phyloP scores from a whole-genome alignment of 2,329 filamentous ascomycete species.

The Phoma sp. region DNA sequence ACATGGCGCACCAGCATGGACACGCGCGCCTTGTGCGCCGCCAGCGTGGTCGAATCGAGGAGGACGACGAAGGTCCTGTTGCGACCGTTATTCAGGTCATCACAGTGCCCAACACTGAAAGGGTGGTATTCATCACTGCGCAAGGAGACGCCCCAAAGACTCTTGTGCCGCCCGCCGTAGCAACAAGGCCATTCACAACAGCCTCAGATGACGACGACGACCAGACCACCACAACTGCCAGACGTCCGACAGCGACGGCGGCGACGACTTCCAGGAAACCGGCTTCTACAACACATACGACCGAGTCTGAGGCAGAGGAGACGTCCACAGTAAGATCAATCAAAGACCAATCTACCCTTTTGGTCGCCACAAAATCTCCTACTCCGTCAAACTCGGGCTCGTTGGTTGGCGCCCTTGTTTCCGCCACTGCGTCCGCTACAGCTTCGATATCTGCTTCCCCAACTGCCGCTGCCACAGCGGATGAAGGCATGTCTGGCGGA shows the following conservation, averaged over 20 bases:
- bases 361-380: conserved; percentile 39
- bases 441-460: conserved; percentile 36
- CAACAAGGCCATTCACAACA: conserved; percentile 22
- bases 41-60: conserved; percentile 25
- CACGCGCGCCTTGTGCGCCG: conserved; percentile 39
- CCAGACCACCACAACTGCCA: conserved; percentile 1
- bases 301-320: conserved; percentile 21
- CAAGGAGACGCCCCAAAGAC: conserved; percentile 18
- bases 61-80: conserved; percentile 18
- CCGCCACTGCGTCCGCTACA: conserved; percentile 28
- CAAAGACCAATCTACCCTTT: conserved; percentile 28
- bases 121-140: conserved; percentile 39
- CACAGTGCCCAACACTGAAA: conserved; percentile 56
- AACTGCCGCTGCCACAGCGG: conserved; percentile 27
- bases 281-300: conserved; percentile 22
- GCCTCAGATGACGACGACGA: conserved; percentile 23
- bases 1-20: conserved; percentile 34
- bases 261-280: conserved; percentile 26
- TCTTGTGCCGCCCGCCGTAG: conserved; percentile 28
- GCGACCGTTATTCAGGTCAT: conserved; percentile 56
- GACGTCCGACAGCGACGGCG: conserved; percentile 16
- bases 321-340: conserved; percentile 24
- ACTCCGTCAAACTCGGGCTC: conserved; percentile 21
- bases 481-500: conserved; percentile 52
- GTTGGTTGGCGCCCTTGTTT: conserved; percentile 21